These are phyloP conservation scores for Cryptosporidium ubiquitum DNA, from an alignment of 169 alveolate species.

Conservation along the genomic window DNA sequence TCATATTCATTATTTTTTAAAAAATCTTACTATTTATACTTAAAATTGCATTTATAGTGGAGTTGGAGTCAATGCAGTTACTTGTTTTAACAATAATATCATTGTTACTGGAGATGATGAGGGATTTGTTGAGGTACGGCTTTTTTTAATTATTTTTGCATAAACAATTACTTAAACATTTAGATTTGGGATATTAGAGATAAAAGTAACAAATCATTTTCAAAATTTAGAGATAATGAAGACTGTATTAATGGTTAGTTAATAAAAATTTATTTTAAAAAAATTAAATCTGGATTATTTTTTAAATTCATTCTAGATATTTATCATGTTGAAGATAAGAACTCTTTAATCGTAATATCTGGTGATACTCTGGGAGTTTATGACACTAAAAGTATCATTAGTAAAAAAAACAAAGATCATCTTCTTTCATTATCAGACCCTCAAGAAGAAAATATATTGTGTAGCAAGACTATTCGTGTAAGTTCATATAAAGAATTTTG, in stretches of 20 bases:
- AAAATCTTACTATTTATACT: neutral
- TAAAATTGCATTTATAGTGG: neutral
- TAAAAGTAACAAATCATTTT: constrained; percentile 24
- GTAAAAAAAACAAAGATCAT: constrained; percentile 57
- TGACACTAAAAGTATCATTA: constrained; percentile 25
- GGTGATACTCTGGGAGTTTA: constrained; percentile 68
- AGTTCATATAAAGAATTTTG: neutral
- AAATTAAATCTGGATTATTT: neutral
- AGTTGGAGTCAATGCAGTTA: constrained; percentile 42
- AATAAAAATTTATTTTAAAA: neutral
- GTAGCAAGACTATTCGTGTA: constrained; percentile 47
- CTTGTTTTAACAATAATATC: neutral
- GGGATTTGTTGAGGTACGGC: constrained; percentile 52
- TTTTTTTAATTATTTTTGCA: neutral
- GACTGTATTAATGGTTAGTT: constrained; percentile 69
- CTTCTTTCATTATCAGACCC: constrained; percentile 53
- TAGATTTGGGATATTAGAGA: constrained; percentile 64
- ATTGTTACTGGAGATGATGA: constrained; percentile 54
- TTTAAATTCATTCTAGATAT: constrained; percentile 17
- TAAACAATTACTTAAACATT: neutral
- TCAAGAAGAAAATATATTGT: constrained; percentile 65
- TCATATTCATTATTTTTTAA: neutral
- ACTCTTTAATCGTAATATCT: constrained; percentile 12
- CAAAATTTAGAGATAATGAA: constrained; percentile 57
- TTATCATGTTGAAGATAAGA: constrained; percentile 7